phyloP scores from a whole-genome alignment of 768 basidiomycete species.

The Russula compacta region DNA sequence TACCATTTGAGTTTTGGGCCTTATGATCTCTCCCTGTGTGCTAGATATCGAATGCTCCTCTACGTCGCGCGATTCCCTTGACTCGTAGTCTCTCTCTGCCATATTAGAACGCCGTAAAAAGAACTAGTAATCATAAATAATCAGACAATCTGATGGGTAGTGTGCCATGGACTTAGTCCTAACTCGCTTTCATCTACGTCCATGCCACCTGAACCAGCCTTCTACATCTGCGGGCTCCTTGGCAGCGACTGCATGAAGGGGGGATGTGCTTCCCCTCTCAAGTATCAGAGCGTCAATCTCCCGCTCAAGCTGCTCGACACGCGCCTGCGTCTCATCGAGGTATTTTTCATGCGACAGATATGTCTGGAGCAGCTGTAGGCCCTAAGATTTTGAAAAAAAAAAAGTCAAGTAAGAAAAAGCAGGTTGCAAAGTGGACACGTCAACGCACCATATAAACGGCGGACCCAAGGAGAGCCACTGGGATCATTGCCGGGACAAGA shows the following conservation, averaged over 20 bases:
- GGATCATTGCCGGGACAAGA: constrained; percentile 68
- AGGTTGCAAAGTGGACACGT: not conserved
- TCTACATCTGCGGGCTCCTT: not conserved
- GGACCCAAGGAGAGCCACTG: constrained; percentile 68
- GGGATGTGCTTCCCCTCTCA: not conserved
- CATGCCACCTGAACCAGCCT: constrained; percentile 5
- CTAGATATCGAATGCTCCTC: not conserved
- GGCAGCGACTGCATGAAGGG: not conserved
- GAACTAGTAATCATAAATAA: not conserved
- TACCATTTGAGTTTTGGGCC: constrained; percentile 6
- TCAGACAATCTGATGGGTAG: not conserved
- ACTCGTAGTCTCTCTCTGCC: not conserved
- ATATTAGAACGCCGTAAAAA: not conserved
- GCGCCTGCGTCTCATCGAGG: constrained; percentile 49
- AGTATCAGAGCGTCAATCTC: constrained; percentile 37
- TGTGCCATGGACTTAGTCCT: not conserved
- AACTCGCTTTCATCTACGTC: not conserved
- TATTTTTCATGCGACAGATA: constrained; percentile 63
- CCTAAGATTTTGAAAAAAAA: constrained; percentile 31
- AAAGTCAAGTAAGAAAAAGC: no score
- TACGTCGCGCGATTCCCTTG: not conserved
- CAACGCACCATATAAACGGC: constrained; percentile 64
- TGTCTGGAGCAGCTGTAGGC: constrained; percentile 53
- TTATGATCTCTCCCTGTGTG: not conserved
- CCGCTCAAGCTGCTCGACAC: constrained; percentile 46